Evolutionary conservation across 192 early-diverging fungal species (phyloP), one percentile per base, ranked within the genome.

Genomic region (Mortierella hygrophila): DNA sequence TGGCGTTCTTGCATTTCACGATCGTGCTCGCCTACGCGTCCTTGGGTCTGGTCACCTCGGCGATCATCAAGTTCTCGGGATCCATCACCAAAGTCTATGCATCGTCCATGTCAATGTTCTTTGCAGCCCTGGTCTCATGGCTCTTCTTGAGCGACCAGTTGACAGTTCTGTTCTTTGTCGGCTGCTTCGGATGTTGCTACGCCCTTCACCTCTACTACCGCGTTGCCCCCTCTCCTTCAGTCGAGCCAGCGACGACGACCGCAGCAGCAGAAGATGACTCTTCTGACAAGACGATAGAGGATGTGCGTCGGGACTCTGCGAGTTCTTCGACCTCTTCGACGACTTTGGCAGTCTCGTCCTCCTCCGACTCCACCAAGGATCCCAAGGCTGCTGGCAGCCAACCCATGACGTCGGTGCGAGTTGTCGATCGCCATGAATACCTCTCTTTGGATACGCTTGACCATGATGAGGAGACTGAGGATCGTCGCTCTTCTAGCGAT

Each of bases 31-130:
- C 82, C 21, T 78, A 79, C 37, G 82, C 79, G 8, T 85, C 80
- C 7, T 32, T 88, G 71, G 88, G 88, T 29, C 52, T 88, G 6
- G 81, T 88, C 38, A 85, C 88, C 38, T 85, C 82, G 21, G 88
- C 82, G 26, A 88, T 88, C 75, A 88, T 88, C 70, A 88, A 85
- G 65, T 88, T 85, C 79, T 79, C 81, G 37, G 88, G 88, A 1
- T 85, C 79, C 29, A 88, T 88, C 37, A 88, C 88, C 23, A 88
- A 88, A 57, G 82, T 88, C 57, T 85, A 88, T 35, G 82, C 88
- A 5, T 82, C 73, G 6, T 83, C 81, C 49, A 85, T 88, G 82
- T 83, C 88, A 46, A 85, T 88, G 82, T 88, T 88, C 65, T 88
- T 88, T 81, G 80, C 81, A 29, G 79, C 81, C 2, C 76, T 88